These are phyloP conservation scores for Fusarium anguioides DNA, from an alignment of 2,329 filamentous ascomycete genomes.

Conservation along the genomic window DNA sequence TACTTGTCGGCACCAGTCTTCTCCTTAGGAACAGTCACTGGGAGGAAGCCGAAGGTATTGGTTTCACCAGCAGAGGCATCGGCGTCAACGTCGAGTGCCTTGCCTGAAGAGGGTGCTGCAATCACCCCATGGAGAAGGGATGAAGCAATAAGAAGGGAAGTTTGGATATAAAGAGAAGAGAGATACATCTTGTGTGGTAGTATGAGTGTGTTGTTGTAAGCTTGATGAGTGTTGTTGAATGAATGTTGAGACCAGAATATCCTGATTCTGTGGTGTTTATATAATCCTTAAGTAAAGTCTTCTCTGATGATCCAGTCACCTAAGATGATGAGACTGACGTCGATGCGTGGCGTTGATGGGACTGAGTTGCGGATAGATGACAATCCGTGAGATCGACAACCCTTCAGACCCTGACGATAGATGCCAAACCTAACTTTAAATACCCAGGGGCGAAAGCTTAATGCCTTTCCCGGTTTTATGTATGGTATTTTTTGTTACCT, in stretches of 20 bases:
- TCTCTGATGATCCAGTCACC: not conserved
- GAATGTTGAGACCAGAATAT: not conserved
- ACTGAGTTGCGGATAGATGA: conserved; percentile 18
- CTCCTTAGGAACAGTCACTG: not conserved
- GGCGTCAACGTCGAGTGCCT: not conserved
- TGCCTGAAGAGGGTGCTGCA: conserved; percentile 10
- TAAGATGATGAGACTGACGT: conserved; percentile 1
- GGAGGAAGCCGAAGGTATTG: not conserved
- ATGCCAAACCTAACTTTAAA: conserved; percentile 13
- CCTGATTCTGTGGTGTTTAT: not conserved
- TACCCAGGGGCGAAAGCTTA: conserved; percentile 13
- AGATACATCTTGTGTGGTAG: conserved; percentile 24
- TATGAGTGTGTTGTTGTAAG: not conserved
- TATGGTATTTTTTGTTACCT: not conserved
- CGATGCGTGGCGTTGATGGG: not conserved
- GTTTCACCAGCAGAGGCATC: not conserved
- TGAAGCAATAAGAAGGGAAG: conserved; percentile 16
- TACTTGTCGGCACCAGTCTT: not conserved
- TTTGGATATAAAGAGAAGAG: conserved; percentile 6
- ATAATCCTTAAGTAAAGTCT: not conserved
- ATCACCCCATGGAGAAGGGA: not conserved
- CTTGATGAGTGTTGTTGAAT: not conserved
- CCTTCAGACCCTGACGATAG: not conserved
- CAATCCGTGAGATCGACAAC: conserved; percentile 21
- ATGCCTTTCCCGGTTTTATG: not conserved